Percentiles rank a stretch among this genome's conserved stretches.
Conservation (phyloP, 2,329 filamentous ascomycete genomes). For the Fusarium humuli region DNA sequence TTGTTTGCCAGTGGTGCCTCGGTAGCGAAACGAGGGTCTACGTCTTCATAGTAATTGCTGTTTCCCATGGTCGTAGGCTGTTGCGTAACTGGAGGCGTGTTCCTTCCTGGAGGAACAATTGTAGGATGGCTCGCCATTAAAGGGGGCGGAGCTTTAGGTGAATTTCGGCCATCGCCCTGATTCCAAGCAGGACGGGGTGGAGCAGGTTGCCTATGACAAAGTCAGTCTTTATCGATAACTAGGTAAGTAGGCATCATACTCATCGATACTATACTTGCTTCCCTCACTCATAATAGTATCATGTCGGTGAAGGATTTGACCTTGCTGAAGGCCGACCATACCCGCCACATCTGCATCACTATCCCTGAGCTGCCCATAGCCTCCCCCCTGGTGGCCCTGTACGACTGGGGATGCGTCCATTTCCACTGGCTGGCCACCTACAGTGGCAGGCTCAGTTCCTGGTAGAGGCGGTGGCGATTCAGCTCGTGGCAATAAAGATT, state of each 20-base stretch:
- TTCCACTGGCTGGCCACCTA: constrained; percentile 76
- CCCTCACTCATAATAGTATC: constrained; percentile 71
- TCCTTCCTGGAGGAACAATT: constrained; percentile 54
- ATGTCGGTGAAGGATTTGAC: constrained; percentile 54
- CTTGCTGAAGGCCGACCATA: constrained; percentile 78
- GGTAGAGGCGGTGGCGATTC: constrained; percentile 73
- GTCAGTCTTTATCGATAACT: neutral
- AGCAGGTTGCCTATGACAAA: constrained; percentile 59
- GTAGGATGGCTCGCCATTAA: constrained; percentile 52
- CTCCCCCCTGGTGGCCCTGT: constrained; percentile 56
- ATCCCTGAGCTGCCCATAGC: constrained; percentile 65
- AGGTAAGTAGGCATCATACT: constrained; percentile 62
- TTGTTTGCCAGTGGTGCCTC: constrained; percentile 48
- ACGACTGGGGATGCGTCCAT: constrained; percentile 76
- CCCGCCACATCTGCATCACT: constrained; percentile 79
- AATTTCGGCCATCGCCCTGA: constrained; percentile 57
- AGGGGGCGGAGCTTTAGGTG: constrained; percentile 61
- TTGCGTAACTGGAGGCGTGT: constrained; percentile 50
- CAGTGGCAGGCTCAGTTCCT: constrained; percentile 54
- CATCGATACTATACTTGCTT: constrained; percentile 78
- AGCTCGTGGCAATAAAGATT: constrained; percentile 66
- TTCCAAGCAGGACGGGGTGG: constrained; percentile 70
- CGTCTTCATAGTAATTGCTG: constrained; percentile 86
- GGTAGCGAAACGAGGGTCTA: constrained; percentile 86
- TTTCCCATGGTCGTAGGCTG: constrained; percentile 44